Evolutionary conservation across 345 rosid genomes (phyloP).

Genomic region (Aquilaria malaccensis): DNA sequence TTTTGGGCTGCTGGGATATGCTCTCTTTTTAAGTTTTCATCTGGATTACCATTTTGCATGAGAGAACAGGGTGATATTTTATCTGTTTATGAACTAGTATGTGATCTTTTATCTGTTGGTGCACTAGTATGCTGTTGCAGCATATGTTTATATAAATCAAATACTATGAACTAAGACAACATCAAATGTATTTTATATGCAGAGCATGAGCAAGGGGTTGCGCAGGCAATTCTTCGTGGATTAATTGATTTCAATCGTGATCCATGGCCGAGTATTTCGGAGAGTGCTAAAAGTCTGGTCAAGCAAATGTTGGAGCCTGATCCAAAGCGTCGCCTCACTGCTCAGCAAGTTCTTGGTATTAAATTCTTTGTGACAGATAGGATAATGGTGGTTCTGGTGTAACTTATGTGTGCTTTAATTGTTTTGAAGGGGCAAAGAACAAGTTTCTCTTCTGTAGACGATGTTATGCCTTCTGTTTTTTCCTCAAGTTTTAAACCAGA

Average conservation of each 20-base stretch:
- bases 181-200: conserved; percentile 13
- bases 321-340: conserved; percentile 85
- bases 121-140: too few species aligned
- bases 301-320: conserved; percentile 98
- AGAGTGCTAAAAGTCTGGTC: conserved; percentile 81
- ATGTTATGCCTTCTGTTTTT: too few species aligned
- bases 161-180: too few species aligned
- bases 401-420: too few species aligned
- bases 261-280: conserved; percentile 98
- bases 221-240: conserved; percentile 99
- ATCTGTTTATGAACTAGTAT: background rate
- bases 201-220: conserved; percentile 99
- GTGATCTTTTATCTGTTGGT: too few species aligned
- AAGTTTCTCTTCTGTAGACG: too few species aligned
- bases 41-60: background rate
- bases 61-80: too few species aligned
- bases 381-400: too few species aligned
- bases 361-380: conserved; percentile 1
- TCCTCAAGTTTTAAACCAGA: too few species aligned
- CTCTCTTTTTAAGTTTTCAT: background rate
- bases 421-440: too few species aligned
- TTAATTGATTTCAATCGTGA: conserved; percentile 95
- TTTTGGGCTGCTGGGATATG: conserved; percentile 89
- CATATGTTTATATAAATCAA: too few species aligned
- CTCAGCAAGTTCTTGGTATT: conserved; percentile 96